Evolutionary conservation across 2,329 filamentous ascomycete genomes (phyloP).

Genomic region (Fusarium sororula): DNA sequence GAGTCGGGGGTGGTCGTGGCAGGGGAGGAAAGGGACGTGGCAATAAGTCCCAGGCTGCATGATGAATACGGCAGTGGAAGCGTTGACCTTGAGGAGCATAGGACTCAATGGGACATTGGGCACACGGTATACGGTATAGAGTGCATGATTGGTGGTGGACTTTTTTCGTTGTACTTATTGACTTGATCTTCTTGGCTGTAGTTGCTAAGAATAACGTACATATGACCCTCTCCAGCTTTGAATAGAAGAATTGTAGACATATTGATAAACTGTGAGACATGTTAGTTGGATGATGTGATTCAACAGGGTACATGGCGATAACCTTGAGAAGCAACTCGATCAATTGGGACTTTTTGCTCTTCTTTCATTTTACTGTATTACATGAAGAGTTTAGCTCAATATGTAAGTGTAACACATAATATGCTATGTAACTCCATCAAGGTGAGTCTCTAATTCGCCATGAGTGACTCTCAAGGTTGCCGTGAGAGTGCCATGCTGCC

Average conservation of each 20-base stretch:
- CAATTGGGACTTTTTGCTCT: not conserved
- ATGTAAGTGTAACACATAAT: not conserved
- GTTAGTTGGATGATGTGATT: not conserved
- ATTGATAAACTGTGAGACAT: not conserved
- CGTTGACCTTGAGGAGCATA: conserved; percentile 29
- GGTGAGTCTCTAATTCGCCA: not conserved
- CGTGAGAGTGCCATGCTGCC: not conserved
- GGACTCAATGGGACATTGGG: conserved; percentile 20
- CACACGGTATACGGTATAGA: not conserved
- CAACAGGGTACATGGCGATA: not conserved
- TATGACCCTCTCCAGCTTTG: conserved; percentile 19
- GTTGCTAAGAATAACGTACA: conserved; percentile 12
- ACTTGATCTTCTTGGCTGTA: conserved; percentile 2
- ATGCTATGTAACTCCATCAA: conserved; percentile 6
- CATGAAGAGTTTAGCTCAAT: not conserved
- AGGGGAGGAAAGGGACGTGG: conserved; percentile 38
- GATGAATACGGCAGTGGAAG: not conserved
- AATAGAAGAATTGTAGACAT: not conserved
- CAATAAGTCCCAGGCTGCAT: conserved; percentile 17
- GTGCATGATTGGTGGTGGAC: not conserved
- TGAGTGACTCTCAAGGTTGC: conserved; percentile 21
- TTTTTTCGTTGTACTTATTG: conserved; percentile 27
- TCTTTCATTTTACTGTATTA: not conserved
- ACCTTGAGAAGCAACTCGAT: not conserved
- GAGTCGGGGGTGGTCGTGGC: conserved; percentile 33